Conservation (phyloP, 2,329 filamentous ascomycete species). For the Aspergillus thermomutatus region DNA sequence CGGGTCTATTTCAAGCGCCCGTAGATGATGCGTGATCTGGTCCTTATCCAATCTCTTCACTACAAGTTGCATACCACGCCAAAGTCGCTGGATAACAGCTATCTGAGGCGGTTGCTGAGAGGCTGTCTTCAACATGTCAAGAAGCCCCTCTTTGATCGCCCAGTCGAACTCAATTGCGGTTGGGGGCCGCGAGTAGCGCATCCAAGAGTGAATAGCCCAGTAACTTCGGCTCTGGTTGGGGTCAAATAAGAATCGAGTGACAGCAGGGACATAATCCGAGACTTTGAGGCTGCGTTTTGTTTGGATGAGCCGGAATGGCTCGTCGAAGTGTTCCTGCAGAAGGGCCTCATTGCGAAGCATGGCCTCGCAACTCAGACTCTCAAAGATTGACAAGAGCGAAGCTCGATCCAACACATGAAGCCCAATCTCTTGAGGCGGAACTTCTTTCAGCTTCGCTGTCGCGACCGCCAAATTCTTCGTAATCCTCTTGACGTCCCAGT, state of each 20-base stretch:
- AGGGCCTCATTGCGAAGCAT: constrained; percentile 62
- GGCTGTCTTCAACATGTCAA: constrained; percentile 62
- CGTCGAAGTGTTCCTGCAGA: constrained; percentile 65
- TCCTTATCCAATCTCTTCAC: constrained; percentile 69
- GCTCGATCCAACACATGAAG: constrained; percentile 52
- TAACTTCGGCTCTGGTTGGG: constrained; percentile 59
- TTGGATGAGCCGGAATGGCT: constrained; percentile 77
- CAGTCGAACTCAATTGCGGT: constrained; percentile 78
- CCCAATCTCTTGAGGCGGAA: constrained; percentile 50
- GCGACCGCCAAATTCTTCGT: constrained; percentile 58
- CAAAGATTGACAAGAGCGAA: constrained; percentile 78
- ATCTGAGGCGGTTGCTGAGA: constrained; percentile 52
- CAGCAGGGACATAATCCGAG: constrained; percentile 71
- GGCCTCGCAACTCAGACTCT: constrained; percentile 78
- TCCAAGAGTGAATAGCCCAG: constrained; percentile 69
- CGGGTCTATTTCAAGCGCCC: constrained; percentile 71
- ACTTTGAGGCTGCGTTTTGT: constrained; percentile 75
- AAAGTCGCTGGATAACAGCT: constrained; percentile 66
- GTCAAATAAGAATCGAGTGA: constrained; percentile 81
- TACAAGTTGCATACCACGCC: constrained; percentile 73
- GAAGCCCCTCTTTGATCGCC: constrained; percentile 73
- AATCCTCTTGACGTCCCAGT: constrained; percentile 61
- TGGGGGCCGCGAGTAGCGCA: constrained; percentile 61
- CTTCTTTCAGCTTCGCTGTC: constrained; percentile 49
- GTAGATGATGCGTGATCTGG: constrained; percentile 72